Conservation (phyloP, 2,329 filamentous ascomycete genomes). For the Claviceps citrina region DNA sequence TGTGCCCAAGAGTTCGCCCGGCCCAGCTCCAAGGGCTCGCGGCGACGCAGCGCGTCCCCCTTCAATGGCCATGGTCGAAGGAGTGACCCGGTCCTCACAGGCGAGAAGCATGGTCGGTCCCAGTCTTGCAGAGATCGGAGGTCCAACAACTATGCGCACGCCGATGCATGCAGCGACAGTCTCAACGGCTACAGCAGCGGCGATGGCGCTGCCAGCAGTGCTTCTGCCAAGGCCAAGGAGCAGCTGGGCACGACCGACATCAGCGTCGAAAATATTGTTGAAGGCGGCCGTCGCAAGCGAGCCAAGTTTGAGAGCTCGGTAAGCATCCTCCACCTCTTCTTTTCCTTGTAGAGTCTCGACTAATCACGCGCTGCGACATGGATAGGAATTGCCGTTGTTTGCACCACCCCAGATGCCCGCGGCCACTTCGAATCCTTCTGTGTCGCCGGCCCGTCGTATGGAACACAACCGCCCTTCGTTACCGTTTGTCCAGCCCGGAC, state of each 20-base stretch:
- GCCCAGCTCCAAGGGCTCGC: conserved; percentile 53
- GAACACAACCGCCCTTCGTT: conserved; percentile 55
- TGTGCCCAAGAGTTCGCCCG: conserved; percentile 46
- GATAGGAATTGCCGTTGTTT: conserved; percentile 92
- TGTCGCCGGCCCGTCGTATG: conserved; percentile 75
- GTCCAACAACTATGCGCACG: conserved; percentile 25
- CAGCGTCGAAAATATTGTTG: conserved; percentile 94
- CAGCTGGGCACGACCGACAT: conserved; percentile 91
- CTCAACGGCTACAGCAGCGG: conserved; percentile 72
- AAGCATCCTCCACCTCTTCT: too few species aligned
- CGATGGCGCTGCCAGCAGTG: conserved; percentile 63
- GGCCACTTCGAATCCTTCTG: conserved; percentile 90
- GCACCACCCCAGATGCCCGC: conserved; percentile 87
- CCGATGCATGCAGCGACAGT: conserved; percentile 51
- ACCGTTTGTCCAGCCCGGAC: conserved; percentile 60
- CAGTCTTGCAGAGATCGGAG: conserved; percentile 55
- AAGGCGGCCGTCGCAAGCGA: conserved; percentile 86
- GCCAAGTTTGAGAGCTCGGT: conserved; percentile 95
- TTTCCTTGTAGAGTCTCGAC: not conserved
- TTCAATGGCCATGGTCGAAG: conserved; percentile 53
- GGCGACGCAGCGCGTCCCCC: conserved; percentile 67
- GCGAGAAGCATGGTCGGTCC: conserved; percentile 50
- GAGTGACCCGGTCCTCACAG: conserved; percentile 54
- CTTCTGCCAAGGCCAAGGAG: conserved; percentile 61
- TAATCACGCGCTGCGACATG: not conserved